Evolutionary conservation across 768 basidiomycete species (phyloP), one percentile per base, ranked within the genome.

Genomic region (Leccinellum rugosiceps): DNA sequence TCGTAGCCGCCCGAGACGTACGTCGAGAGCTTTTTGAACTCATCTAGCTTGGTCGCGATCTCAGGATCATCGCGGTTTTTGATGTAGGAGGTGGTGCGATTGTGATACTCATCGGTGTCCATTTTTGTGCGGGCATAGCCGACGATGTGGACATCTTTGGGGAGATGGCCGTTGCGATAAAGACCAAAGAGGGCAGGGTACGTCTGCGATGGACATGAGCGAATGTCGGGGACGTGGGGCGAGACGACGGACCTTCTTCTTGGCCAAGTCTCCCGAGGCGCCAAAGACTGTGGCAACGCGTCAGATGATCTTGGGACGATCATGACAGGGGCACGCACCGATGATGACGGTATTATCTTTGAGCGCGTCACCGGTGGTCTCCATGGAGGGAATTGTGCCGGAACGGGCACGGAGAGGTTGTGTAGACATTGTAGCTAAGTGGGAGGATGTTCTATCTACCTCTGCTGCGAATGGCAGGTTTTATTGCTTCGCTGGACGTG

Each of bases 71-170:
- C 80, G 34, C 81, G 74, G 57, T 83, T 82, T 76, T 96, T 96
- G 78, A 99, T 87, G 75, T 96, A 89, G 45, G 86, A 84, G 1
- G 88, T 88, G 47, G 81, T 80, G 51, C 95, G 90, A 71, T 88
- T 88, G 74, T 90, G 83, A 74, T 90, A 98, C 62, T 96, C 95
- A 35, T 79, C 79, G 25, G 77, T 69, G 71, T 88, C 85, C 94
- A 96, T 96, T 78, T 94, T 96, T 25, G 96, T 94, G 62, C 96
- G 85, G 25, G 96, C 96, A 72, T 98, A 99, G 23, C 96, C 96
- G 56, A 99, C 87, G 73, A 99, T 94, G 76, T 88, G 88, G 63
- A 88, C 81, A 72, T 83, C 89, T 53, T 80, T 80, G 26, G 96
- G 95, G 31, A 99, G 84, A 76, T 86, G 87, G 46, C 81, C 84